Percentiles rank a stretch among this genome's conserved stretches.
These are phyloP conservation scores for Lichtheimia corymbifera DNA, from an alignment of 371 early-diverging fungal genomes.

Conservation along the genomic window DNA sequence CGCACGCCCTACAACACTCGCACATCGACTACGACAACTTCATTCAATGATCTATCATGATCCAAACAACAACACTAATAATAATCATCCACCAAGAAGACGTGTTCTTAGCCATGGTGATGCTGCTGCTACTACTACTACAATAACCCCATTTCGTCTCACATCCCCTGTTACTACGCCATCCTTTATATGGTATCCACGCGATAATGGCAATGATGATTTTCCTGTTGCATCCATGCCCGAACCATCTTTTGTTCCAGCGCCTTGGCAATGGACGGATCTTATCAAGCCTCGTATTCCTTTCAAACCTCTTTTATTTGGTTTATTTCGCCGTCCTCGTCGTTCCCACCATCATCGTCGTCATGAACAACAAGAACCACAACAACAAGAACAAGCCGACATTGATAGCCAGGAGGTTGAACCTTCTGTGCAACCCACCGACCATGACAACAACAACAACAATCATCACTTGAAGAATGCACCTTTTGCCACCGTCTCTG, in stretches of 20 bases:
- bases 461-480: neutral
- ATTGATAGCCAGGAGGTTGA: neutral
- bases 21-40: slow-evolving; percentile 10
- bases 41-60: slow-evolving; percentile 12
- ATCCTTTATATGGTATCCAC: slow-evolving; percentile 19
- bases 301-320: slow-evolving; percentile 25
- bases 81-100: neutral
- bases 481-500: slow-evolving; percentile 21
- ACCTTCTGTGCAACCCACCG: neutral
- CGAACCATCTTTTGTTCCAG: slow-evolving; percentile 24
- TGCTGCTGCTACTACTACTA: neutral
- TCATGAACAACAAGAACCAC: neutral
- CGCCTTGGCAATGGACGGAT: slow-evolving; percentile 35
- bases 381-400: neutral
- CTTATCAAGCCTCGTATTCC: slow-evolving; percentile 24
- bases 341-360: neutral
- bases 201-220: neutral
- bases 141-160: slow-evolving; percentile 11
- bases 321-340: slow-evolving; percentile 13
- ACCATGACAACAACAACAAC: slow-evolving; percentile 3
- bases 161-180: slow-evolving; percentile 12
- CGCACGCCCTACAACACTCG: slow-evolving; percentile 14
- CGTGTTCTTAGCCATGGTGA: slow-evolving; percentile 4
- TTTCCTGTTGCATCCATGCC: slow-evolving; percentile 19
- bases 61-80: neutral